Conservation (phyloP, 176 grass and related monocot species). For the Oryza meridionalis region DNA sequence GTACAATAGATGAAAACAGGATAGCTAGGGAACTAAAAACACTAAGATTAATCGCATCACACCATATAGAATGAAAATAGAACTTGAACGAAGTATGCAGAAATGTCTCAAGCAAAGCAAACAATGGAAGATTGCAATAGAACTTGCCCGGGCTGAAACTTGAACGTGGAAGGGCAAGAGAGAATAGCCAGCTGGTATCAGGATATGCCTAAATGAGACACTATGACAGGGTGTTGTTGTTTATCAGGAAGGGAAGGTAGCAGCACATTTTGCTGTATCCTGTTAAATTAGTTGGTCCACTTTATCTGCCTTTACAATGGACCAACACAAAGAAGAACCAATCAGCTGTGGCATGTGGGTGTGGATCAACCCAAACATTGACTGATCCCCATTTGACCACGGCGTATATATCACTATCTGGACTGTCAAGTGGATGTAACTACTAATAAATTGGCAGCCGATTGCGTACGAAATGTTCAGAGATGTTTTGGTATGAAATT, state of each 20-base stretch:
- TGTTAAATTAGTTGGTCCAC: not conserved
- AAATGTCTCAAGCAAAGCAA: slow-evolving; percentile 4
- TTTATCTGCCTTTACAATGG: slow-evolving; percentile 5
- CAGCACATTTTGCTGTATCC: not conserved
- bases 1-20: not conserved
- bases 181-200: slow-evolving; percentile 7
- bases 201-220: slow-evolving; percentile 30
- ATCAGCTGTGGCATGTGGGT: not conserved
- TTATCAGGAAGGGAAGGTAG: slow-evolving; percentile 20
- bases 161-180: not conserved
- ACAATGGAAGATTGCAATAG: not conserved
- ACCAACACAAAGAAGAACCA: not conserved
- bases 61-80: not conserved
- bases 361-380: slow-evolving; percentile 20
- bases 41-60: not conserved
- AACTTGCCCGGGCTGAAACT: slow-evolving; percentile 22
- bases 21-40: not conserved
- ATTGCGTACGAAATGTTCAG: slow-evolving; percentile 12
- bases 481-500: not conserved
- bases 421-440: not conserved
- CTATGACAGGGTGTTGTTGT: slow-evolving; percentile 19
- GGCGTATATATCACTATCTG: not conserved
- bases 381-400: slow-evolving; percentile 8
- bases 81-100: not conserved
- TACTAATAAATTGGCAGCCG: slow-evolving; percentile 8